Base-by-base conservation (phyloP, 1,284 basidiomycete species). In the Cryptococcus sp. region DNA sequence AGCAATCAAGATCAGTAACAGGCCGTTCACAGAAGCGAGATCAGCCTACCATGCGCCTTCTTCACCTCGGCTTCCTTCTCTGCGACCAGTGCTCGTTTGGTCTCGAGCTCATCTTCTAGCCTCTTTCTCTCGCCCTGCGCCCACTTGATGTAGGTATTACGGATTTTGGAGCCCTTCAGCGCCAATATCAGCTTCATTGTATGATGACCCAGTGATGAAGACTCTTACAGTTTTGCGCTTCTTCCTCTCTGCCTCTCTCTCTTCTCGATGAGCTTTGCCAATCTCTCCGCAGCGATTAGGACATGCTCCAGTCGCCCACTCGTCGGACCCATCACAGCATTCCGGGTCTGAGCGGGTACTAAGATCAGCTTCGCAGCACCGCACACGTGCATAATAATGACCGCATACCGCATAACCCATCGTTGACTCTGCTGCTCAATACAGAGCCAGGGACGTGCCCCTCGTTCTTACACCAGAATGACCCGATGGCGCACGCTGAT, bases 261-360 rank as follows among this genome's bases (percentile, higher is more conserved):
- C 83, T 72, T 84, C 84, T 59, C 86, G 80, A 75, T 90, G 85
- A 46, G 76, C 85, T 58, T 85, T 84, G 1, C 93, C 91, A 40
- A 91, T 82, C 69, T 89, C 84, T 48, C 83, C 83, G 73, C 95
- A 99, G 5, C 79, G 79, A 74, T 98, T 87, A 20, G 84, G 81
- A 73, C 95, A 99, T 13, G 87, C 81, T 5, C 91, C 91, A 8
- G 72, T 68, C 37, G 54, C 58, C 73, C 72, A 77, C 77, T 99
- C 95, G 75, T 99, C 95, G 0, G 91, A 91, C n/a, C 96, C 96
- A 72, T 99, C 95, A 74, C 95, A 99, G 74, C 96, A 99, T 72
- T 93, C 87, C 2, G 85, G 83, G 71, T 99, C 93, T 94, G 69
- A 40, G 38, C 22, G 20, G 38, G 20, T 26, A 22, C 41, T 34